Evolutionary conservation across 1,284 basidiomycete genomes (phyloP).

Genomic region (Apiotrichum mycotoxinovorans): DNA sequence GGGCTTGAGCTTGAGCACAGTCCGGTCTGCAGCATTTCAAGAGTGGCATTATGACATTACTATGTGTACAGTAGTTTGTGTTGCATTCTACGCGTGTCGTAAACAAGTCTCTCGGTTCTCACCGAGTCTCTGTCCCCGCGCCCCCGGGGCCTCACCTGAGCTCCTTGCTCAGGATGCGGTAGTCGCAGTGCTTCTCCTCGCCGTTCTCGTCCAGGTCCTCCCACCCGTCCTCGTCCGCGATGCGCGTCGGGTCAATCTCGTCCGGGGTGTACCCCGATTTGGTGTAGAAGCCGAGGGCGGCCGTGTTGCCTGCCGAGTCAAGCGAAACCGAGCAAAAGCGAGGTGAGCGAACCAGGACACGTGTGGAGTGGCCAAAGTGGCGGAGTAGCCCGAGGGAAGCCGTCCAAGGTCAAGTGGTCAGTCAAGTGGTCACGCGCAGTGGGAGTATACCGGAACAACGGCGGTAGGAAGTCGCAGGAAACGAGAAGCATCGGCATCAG

Average conservation of each 20-base stretch:
- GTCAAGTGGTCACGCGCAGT: background rate
- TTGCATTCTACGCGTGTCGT: too few relatives aligned
- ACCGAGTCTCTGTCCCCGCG: too few relatives aligned
- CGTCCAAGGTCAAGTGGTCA: background rate
- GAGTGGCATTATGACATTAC: background rate
- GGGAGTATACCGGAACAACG: background rate
- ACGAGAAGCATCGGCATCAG: background rate
- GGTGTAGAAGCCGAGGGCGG: slow-evolving; percentile 36
- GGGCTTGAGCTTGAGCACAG: background rate
- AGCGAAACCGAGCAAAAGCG: too few relatives aligned
- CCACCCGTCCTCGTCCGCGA: slow-evolving; percentile 28
- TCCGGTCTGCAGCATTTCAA: background rate
- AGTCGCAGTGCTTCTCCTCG: slow-evolving; percentile 18
- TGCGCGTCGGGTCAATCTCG: slow-evolving; percentile 46
- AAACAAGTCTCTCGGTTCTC: too few relatives aligned
- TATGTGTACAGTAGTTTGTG: background rate
- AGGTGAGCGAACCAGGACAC: slow-evolving; percentile 1
- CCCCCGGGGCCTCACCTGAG: slow-evolving; percentile 14
- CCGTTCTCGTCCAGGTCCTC: slow-evolving; percentile 21
- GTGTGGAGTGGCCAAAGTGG: background rate
- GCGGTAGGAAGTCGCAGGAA: background rate
- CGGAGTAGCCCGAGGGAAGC: too few relatives aligned
- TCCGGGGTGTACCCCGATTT: slow-evolving; percentile 39
- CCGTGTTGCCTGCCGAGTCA: slow-evolving; percentile 28
- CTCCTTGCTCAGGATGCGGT: slow-evolving; percentile 33